A percentile compares a stretch with the other conserved stretches of the same genome.
Conservation (phyloP, 345 rosid species). For the Eucalyptus pauciflora region DNA sequence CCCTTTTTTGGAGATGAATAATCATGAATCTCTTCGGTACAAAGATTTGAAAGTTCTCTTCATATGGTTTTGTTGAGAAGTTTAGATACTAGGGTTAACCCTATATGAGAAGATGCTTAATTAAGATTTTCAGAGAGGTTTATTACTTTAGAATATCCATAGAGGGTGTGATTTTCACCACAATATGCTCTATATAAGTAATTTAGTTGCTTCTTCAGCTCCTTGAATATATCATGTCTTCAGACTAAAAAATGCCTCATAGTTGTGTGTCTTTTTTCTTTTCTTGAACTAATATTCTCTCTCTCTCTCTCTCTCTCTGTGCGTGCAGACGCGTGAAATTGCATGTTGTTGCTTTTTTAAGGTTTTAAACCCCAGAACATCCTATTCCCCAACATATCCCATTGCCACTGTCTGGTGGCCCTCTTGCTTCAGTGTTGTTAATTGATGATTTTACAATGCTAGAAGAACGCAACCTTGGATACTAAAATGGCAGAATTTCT, state of each 20-base stretch:
- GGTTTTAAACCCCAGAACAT: neutral
- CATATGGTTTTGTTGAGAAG: neutral
- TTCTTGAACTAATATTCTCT: neutral
- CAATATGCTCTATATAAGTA: neutral
- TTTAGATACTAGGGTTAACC: neutral
- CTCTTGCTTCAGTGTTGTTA: neutral
- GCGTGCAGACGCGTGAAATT: accelerated
- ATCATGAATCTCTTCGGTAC: neutral
- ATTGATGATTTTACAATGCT: neutral
- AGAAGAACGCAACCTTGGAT: neutral
- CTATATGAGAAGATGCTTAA: neutral
- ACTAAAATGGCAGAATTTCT: neutral
- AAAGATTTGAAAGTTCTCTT: neutral
- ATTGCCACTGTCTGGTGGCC: neutral
- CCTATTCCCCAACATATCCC: accelerated
- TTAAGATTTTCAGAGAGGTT: neutral
- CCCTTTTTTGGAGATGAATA: neutral
- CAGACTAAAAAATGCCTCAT: neutral
- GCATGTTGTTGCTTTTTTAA: neutral
- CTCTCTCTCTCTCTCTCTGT: neutral
- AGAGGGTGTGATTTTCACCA: neutral
- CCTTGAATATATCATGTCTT: neutral
- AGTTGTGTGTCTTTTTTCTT: neutral
- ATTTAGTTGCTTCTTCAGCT: neutral
- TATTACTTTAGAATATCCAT: neutral